A percentile compares a stretch with the other conserved stretches of the same genome.
These are phyloP conservation scores for Acorus gramineus DNA, from an alignment of 106 monocot genomes.

Conservation along the genomic window DNA sequence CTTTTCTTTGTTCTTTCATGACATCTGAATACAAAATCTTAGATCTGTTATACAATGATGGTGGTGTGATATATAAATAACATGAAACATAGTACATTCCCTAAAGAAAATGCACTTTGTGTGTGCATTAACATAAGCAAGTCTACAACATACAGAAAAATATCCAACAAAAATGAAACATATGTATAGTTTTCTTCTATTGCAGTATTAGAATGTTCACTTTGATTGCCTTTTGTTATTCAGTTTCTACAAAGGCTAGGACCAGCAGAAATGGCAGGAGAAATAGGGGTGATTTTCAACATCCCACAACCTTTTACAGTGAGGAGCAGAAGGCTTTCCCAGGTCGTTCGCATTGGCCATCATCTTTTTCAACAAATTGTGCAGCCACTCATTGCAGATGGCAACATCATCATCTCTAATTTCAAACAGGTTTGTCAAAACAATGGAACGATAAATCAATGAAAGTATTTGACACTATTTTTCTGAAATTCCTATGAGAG, in stretches of 20 bases:
- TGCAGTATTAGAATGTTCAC: too few species aligned
- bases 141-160: too few species aligned
- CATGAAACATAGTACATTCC: too few species aligned
- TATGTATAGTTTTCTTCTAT: too few species aligned
- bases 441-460: neutral
- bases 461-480: neutral
- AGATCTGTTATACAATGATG: too few species aligned
- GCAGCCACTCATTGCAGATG: constrained; percentile 28
- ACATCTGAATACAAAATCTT: too few species aligned
- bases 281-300: constrained; percentile 62
- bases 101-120: too few species aligned
- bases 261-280: constrained; percentile 41
- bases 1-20: too few species aligned
- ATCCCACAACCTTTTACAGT: constrained; percentile 69
- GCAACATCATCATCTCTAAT: constrained; percentile 31
- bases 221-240: neutral
- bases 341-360: constrained; percentile 51
- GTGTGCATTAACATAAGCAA: too few species aligned
- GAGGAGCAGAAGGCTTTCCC: constrained; percentile 50
- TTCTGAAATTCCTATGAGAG: too few species aligned
- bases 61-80: too few species aligned
- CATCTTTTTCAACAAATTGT: constrained; percentile 37
- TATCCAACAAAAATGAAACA: too few species aligned
- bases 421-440: constrained; percentile 35
- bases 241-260: constrained; percentile 34